Base-by-base conservation (phyloP, 805 yeast genomes). In the Barnettozyma siamensis region DNA sequence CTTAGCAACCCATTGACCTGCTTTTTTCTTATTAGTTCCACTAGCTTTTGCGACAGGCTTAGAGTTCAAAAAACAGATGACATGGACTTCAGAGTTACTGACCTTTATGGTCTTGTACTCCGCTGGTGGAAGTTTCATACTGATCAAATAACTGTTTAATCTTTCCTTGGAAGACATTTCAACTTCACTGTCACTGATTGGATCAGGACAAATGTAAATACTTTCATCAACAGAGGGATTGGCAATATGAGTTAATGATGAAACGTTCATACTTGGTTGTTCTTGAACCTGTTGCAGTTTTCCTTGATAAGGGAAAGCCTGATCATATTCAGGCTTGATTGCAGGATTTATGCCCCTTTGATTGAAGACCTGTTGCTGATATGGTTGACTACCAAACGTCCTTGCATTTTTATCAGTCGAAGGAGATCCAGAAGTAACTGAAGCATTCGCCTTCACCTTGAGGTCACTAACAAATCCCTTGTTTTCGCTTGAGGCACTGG, bases 1-100 rank as follows among this genome's bases (percentile, higher is more conserved):
- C 31, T 48, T 46, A 2, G 55, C 55, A 38, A 46, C 46, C 33
- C 43, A 43, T 27, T 49, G 54, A 3, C 54, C 54, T 5, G 55
- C 55, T n/a, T 38, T 48, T 31, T 51, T 51, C 38, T 51, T 51
- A 21, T 48, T 51, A 1, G 50, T 46, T 4, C 47, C 38, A 17
- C 44, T 42, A 2, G 52, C 50, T 21, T 44, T 41, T 2, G 48
- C 48, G 24, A 49, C 32, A 15, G 49, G 47, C 4, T 36, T 27
- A 16, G 39, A 39, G 11, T 38, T 40, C 12, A 51, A 26, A 20
- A 11, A 41, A 29, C 54, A 50, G 7, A 44, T 35, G 5, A 51
- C 54, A 29, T 49, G 49, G 15, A 51, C 52, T 16, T 46, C 53
- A 2, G 53, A 39, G 19, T 44, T 44, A 7, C 38, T 43, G 3